These are phyloP conservation scores for Prillingera fragicola DNA, from an alignment of 1,284 basidiomycete species.

Conservation along the genomic window DNA sequence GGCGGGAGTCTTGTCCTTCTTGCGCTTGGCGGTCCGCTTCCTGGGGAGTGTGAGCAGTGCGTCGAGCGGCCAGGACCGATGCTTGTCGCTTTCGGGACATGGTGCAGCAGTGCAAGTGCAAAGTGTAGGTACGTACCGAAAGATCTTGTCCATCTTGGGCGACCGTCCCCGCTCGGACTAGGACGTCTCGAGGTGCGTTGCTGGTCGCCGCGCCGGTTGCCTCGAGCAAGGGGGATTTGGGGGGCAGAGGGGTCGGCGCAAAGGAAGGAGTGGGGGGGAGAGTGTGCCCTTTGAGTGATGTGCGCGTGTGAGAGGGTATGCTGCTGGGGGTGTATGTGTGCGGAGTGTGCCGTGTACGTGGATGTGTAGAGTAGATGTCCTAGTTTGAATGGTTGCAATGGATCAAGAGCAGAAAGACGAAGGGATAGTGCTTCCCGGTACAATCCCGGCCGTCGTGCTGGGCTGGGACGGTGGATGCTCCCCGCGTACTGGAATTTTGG, in stretches of 20 bases:
- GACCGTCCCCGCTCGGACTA: conserved; percentile 2
- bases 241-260: background rate
- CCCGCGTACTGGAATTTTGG: too few species aligned
- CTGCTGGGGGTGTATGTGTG: too few species aligned
- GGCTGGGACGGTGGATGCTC: too few species aligned
- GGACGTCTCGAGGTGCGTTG: too few species aligned
- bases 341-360: too few species aligned
- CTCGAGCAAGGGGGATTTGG: conserved; percentile 1
- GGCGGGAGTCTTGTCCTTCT: conserved; percentile 3
- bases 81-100: too few species aligned
- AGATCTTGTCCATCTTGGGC: conserved; percentile 7
- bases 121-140: background rate
- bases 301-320: background rate
- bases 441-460: too few species aligned
- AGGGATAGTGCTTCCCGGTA: too few species aligned
- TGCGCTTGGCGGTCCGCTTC: conserved; percentile 5
- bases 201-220: too few species aligned
- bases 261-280: background rate
- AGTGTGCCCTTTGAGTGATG: background rate
- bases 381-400: too few species aligned
- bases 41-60: background rate
- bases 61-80: background rate
- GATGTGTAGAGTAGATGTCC: too few species aligned
- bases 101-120: background rate
- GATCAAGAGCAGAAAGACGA: too few species aligned